Evolutionary conservation across 192 early-diverging fungal species (phyloP).

Genomic region (Tieghemiomyces parasiticus): DNA sequence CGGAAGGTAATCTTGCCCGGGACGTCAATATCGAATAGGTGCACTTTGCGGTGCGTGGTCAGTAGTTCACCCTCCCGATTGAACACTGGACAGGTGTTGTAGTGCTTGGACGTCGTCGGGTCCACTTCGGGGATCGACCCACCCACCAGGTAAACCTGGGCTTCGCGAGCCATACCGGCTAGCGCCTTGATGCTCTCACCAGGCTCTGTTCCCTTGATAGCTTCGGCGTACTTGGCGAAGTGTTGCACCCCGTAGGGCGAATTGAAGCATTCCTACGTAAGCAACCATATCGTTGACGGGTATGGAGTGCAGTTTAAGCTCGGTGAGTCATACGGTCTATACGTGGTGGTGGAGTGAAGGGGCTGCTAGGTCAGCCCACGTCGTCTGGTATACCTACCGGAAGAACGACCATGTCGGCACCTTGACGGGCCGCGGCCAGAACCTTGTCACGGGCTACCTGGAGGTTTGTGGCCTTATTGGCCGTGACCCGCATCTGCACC

Average conservation of each 20-base stretch:
- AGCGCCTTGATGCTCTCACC: constrained; percentile 60
- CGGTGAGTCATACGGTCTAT: not conserved
- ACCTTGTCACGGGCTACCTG: constrained; percentile 58
- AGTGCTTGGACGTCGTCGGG: constrained; percentile 33
- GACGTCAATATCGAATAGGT: constrained; percentile 94
- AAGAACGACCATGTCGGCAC: constrained; percentile 82
- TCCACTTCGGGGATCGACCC: constrained; percentile 83
- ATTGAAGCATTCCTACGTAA: constrained; percentile 86
- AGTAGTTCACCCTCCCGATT: constrained; percentile 43
- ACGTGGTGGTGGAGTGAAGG: not conserved
- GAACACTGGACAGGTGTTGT: constrained; percentile 75
- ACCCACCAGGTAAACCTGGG: constrained; percentile 72
- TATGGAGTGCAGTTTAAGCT: not conserved
- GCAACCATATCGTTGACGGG: not conserved
- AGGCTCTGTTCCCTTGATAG: constrained; percentile 26
- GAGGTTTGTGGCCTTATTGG: constrained; percentile 65
- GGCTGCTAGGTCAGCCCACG: not conserved
- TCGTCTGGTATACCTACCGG: constrained; percentile 33
- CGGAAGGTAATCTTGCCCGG: constrained; percentile 85
- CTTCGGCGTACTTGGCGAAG: constrained; percentile 88
- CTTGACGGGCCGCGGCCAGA: constrained; percentile 64
- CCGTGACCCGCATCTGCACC: constrained; percentile 63
- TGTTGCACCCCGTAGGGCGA: constrained; percentile 86
- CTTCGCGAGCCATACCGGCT: constrained; percentile 73
- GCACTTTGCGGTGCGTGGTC: constrained; percentile 63